Percentiles rank a stretch among this genome's conserved stretches.
Conservation (phyloP, 2,329 filamentous ascomycete species). For the Cladophialophora yegresii region DNA sequence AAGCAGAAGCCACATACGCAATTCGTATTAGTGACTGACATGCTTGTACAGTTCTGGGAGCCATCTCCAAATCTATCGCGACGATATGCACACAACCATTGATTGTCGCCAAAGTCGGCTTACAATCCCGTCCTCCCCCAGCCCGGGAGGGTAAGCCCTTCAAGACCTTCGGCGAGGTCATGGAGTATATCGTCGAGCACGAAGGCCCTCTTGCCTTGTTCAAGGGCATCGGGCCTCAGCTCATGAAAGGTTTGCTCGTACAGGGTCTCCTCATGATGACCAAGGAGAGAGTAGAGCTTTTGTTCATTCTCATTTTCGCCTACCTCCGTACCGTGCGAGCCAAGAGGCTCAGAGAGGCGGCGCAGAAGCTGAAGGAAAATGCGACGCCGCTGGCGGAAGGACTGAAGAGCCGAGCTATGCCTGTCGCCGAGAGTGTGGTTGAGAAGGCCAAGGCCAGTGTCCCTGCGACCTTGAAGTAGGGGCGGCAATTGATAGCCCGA, state of each 20-base stretch:
- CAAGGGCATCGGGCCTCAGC: constrained; percentile 94
- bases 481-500: background rate
- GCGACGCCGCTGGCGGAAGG: constrained; percentile 16
- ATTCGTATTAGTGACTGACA: constrained; percentile 3
- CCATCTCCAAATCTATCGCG: constrained; percentile 87
- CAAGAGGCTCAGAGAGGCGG: constrained; percentile 68
- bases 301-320: constrained; percentile 82
- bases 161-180: constrained; percentile 89
- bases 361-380: constrained; percentile 45
- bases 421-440: constrained; percentile 31
- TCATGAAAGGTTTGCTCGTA: constrained; percentile 87
- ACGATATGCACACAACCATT: constrained; percentile 91
- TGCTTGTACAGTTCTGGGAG: constrained; percentile 70
- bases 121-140: constrained; percentile 89
- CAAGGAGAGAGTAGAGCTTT: constrained; percentile 90
- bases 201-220: constrained; percentile 84
- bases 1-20: constrained; percentile 49
- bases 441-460: constrained; percentile 58
- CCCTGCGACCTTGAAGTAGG: constrained; percentile 52
- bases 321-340: constrained; percentile 72
- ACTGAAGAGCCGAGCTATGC: constrained; percentile 28
- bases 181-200: constrained; percentile 87
- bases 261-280: constrained; percentile 99
- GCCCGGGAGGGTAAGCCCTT: constrained; percentile 85
- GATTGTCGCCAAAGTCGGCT: constrained; percentile 94